Evolutionary conservation across 345 rosid species (phyloP), one percentile per base, ranked within the genome.

Genomic region (Leavenworthia alabamica): DNA sequence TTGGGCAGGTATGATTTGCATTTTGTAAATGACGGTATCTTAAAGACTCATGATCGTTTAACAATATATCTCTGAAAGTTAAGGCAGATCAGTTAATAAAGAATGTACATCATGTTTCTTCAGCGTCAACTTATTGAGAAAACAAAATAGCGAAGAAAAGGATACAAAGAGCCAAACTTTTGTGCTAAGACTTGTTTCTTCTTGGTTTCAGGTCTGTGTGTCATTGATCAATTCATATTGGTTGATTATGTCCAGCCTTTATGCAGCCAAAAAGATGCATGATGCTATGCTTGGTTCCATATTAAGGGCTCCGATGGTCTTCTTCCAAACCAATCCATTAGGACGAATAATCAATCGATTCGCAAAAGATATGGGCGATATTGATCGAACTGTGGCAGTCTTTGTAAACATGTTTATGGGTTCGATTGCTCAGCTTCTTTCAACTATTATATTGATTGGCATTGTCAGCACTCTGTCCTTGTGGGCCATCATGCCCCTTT

Each of bases 401-500:
- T 76, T 87, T 31, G 77, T 83, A 13, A 84, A 93, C 69, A 81
- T 93, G 92, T 93, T 93, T 62, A 75, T 89, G 58, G 82, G 89
- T 58, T 90, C 79, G 70, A 78, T 93, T 57, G 83, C 88, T 3
- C 96, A 86, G 77, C 99, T 93, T 48, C 84, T 93, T 68, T 90
- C 99, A 61, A 93, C 99, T 26, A 86, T 93, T 75, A 83, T 86
- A 52, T 82, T 93, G 79, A 90, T 93, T 39, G 97, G 99, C 50
- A 75, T 93, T 67, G 96, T 93, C 42, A 93, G 99, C 88, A 90
- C 97, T 45, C 77, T 90, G 89, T 93, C 99, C 43, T 70, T 93
- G 71, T 93, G 99, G 99, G 88, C 96, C 72, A 87, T 93, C 74
- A 75, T 89, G 97, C 99, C 99, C 3, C 95, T 93, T 65, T 72